These are phyloP conservation scores for Mycosphaerella sp. DNA, from an alignment of 2,329 filamentous ascomycete species.

Conservation along the genomic window DNA sequence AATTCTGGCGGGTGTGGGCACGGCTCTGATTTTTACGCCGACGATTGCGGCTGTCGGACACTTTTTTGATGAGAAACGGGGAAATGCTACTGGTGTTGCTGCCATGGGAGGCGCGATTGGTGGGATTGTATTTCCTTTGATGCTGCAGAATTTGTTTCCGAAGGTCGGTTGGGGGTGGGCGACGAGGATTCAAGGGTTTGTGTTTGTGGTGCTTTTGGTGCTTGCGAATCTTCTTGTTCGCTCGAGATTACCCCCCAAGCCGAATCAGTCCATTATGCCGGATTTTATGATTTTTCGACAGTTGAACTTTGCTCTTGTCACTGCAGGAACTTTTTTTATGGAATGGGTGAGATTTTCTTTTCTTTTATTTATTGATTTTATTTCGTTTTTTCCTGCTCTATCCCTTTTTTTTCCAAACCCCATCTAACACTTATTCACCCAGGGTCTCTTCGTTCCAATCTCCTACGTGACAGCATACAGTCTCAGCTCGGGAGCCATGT, in stretches of 20 bases:
- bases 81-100: conserved; percentile 72
- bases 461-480: conserved; percentile 75
- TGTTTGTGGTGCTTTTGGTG: conserved; percentile 37
- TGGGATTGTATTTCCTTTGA: conserved; percentile 42
- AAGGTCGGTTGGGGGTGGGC: conserved; percentile 42
- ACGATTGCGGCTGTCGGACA: conserved; percentile 72
- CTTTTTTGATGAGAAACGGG: conserved; percentile 69
- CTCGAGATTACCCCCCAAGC: conserved; percentile 39
- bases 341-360: conserved; percentile 32
- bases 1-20: conserved; percentile 63
- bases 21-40: conserved; percentile 74
- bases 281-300: conserved; percentile 40
- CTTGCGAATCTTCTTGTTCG: conserved; percentile 36
- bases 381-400: background rate
- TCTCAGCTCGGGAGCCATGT: conserved; percentile 55
- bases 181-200: conserved; percentile 40
- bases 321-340: conserved; percentile 40
- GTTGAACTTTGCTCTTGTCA: conserved; percentile 36
- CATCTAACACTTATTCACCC: background rate
- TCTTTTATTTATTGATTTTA: background rate
- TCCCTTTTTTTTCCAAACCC: background rate
- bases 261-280: conserved; percentile 35
- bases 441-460: conserved; percentile 55
- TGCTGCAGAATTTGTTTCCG: conserved; percentile 37
- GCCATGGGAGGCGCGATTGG: conserved; percentile 55